A percentile compares a stretch with the other conserved stretches of the same genome.
These are phyloP conservation scores for Starmerella stigmatis DNA, from an alignment of 805 yeast species.

Conservation along the genomic window DNA sequence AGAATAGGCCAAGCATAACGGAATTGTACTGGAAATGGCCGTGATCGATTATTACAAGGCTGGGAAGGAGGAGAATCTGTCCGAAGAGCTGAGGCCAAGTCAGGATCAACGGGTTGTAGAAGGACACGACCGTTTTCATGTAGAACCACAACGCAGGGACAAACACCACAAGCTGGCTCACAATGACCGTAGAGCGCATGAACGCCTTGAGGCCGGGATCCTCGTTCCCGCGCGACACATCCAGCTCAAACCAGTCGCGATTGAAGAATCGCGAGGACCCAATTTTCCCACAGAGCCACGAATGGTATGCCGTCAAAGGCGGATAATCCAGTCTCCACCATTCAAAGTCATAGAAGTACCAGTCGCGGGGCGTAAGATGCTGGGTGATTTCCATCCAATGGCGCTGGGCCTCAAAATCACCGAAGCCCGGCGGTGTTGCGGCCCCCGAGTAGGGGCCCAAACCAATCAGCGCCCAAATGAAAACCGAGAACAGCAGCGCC, in stretches of 20 bases:
- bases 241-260: conserved; percentile 65
- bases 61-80: conserved; percentile 75
- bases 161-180: conserved; percentile 63
- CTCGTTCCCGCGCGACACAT: conserved; percentile 68
- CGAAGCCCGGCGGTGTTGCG: conserved; percentile 64
- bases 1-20: conserved; percentile 82
- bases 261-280: conserved; percentile 47
- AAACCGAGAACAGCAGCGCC: conserved; percentile 44
- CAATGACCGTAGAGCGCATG: conserved; percentile 71
- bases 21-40: conserved; percentile 95
- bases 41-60: conserved; percentile 76
- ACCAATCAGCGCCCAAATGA: conserved; percentile 76
- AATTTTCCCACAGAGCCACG: conserved; percentile 60
- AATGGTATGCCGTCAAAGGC: conserved; percentile 90
- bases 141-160: conserved; percentile 60
- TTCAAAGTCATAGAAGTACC: conserved; percentile 84
- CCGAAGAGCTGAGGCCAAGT: conserved; percentile 70
- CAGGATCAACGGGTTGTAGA: conserved; percentile 7
- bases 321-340: conserved; percentile 99
- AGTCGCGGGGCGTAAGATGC: conserved; percentile 56
- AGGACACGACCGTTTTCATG: neutral
- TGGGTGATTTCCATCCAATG: conserved; percentile 94
- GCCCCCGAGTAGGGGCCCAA: conserved; percentile 79
- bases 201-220: conserved; percentile 55
- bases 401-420: conserved; percentile 96